Conservation (phyloP, 352 stramenopile species). For the Phytophthora megakarya region DNA sequence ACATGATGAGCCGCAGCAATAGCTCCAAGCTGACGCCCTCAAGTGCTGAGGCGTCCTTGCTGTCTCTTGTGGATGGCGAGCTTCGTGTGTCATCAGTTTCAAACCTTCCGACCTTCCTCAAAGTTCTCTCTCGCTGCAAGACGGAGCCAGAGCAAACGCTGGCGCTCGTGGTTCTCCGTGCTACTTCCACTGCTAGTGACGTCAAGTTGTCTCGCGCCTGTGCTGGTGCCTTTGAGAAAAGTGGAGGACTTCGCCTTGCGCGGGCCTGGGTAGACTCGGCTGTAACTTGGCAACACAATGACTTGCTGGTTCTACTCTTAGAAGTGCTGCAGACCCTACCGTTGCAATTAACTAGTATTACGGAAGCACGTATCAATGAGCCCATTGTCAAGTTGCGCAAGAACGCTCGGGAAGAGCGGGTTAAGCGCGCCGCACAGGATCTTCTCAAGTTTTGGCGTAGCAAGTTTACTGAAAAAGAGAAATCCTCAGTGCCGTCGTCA, state of each 20-base stretch:
- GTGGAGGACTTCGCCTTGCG: conserved; percentile 72
- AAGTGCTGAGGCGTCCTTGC: conserved; percentile 50
- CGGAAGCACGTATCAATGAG: conserved; percentile 87
- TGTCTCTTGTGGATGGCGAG: conserved; percentile 62
- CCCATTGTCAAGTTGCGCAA: conserved; percentile 89
- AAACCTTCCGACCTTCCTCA: conserved; percentile 63
- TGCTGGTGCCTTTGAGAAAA: conserved; percentile 71
- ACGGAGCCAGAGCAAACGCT: conserved; percentile 75
- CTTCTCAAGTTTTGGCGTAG: conserved; percentile 85
- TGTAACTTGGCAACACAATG: conserved; percentile 80
- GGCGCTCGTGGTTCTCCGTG: conserved; percentile 71
- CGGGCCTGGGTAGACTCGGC: conserved; percentile 79
- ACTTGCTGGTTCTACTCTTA: conserved; percentile 81
- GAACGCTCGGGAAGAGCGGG: conserved; percentile 72
- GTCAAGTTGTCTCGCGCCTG: conserved; percentile 63
- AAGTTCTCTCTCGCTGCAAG: conserved; percentile 61
- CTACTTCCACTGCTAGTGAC: conserved; percentile 59
- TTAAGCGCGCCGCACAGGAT: conserved; percentile 80
- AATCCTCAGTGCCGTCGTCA: conserved; percentile 34
- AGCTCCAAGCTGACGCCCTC: conserved; percentile 34
- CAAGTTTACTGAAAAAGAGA: conserved; percentile 88
- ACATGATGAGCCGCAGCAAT: conserved; percentile 37
- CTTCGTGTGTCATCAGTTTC: conserved; percentile 54
- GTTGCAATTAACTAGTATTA: conserved; percentile 87
- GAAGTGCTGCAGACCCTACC: conserved; percentile 82